phyloP scores from a whole-genome alignment of 352 stramenopile genomes.

The Globisporangium carolinianum region DNA sequence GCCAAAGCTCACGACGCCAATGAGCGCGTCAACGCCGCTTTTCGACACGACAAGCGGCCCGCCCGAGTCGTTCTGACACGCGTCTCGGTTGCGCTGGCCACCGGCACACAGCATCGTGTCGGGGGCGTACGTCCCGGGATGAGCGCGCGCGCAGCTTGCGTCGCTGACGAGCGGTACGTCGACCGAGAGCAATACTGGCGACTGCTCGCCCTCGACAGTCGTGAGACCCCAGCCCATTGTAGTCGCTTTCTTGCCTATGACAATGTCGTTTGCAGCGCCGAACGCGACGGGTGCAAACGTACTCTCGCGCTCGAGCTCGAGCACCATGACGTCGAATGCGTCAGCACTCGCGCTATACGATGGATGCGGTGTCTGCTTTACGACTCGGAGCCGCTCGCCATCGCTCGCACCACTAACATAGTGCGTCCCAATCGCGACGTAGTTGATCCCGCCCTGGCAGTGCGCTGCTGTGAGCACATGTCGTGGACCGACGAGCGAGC shows the following conservation, averaged over 20 bases:
- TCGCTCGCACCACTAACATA: conserved; percentile 36
- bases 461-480: conserved; percentile 43
- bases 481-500: conserved; percentile 38
- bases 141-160: no score
- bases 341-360: conserved; percentile 22
- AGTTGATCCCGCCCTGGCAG: conserved; percentile 30
- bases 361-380: conserved; percentile 36
- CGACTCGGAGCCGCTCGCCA: conserved; percentile 39
- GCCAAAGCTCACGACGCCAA: conserved; percentile 58
- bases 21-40: conserved; percentile 22
- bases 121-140: no score
- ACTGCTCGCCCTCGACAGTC: no score
- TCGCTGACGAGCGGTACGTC: no score
- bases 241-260: neutral
- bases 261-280: conserved; percentile 14
- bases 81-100: conserved; percentile 32
- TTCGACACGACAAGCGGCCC: conserved; percentile 27
- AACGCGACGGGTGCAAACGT: conserved; percentile 27
- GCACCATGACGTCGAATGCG: conserved; percentile 46
- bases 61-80: conserved; percentile 56
- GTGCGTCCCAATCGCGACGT: conserved; percentile 50
- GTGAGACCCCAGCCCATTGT: conserved; percentile 24
- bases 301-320: conserved; percentile 34
- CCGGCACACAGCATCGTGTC: conserved; percentile 59
- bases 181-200: no score